Base-by-base conservation (phyloP, 2,329 filamentous ascomycete genomes). In the Stylonectria norvegica region DNA sequence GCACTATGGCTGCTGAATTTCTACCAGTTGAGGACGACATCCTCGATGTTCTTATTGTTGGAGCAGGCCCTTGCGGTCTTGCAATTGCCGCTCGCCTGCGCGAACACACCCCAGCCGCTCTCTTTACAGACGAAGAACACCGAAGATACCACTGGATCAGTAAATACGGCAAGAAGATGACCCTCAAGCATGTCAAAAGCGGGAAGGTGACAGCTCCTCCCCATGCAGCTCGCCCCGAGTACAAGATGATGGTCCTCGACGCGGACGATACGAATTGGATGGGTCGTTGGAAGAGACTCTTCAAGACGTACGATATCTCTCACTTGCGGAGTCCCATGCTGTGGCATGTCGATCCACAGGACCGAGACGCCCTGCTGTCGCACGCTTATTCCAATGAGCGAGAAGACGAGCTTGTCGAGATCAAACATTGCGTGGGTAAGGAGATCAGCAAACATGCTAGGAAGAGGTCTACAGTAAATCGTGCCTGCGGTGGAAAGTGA, bases 71-170 rank as follows among this genome's bases (percentile, higher is more conserved):
- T 4, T 85, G 81, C 49, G 85, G 86, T 4, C 78, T 91, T 4
- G 85, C 84, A 5, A 78, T 85, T 5, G 85, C 87, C 7, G 80
- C 85, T 1, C 76, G 86, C 4, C 73, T 91, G 1, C 75, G 77
- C 29, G 86, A 91, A 62, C 72, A 75, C 39, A 85, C 84, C 0
- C 86, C 86, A 0, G 86, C 83, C 0, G 85, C 86, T 2, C 78
- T 89, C 37, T 91, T 91, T 64, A 90, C 86, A 0, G 86, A 91
- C 57, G 85, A 87, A 50, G 87, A 91, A 56, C 86, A 91, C 55
- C 79, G 83, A 29, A 75, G 86, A n/a, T 91, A 86, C 59, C 80
- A 86, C 61, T 89, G 85, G 83, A 82, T 89, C 41, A 74, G 73
- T 42, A 83, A 81, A 40, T 77, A 87, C 56, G 73, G 75, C 19